Conservation (phyloP, 768 basidiomycete genomes). For the Rhodotorula kratochvilovae region DNA sequence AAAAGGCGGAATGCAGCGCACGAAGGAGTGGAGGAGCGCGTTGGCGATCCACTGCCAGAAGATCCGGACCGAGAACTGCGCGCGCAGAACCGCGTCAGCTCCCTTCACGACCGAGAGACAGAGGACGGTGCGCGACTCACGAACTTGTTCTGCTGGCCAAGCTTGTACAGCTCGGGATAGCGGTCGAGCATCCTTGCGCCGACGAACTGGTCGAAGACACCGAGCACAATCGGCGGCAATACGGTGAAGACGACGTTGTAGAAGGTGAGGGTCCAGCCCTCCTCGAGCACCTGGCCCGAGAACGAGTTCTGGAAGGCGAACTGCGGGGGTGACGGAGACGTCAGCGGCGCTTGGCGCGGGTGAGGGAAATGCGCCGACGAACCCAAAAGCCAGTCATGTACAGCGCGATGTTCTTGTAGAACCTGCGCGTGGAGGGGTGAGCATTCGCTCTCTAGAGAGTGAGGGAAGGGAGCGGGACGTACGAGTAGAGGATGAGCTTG, state of each 20-base stretch:
- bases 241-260: constrained; percentile 86
- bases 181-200: constrained; percentile 92
- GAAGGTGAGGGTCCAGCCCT: constrained; percentile 96
- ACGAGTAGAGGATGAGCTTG: constrained; percentile 89
- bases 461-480: background rate
- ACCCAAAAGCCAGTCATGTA: constrained; percentile 99
- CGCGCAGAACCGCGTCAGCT: background rate
- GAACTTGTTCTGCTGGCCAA: constrained; percentile 91
- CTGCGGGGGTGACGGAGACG: constrained; percentile 49
- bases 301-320: constrained; percentile 99
- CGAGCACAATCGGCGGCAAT: constrained; percentile 92
- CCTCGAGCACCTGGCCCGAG: constrained; percentile 96
- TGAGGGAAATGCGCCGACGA: too few relatives aligned
- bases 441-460: background rate
- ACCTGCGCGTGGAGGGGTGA: background rate
- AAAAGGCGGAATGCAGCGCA: constrained; percentile 48
- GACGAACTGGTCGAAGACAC: constrained; percentile 97
- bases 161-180: constrained; percentile 90
- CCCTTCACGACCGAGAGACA: background rate
- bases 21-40: constrained; percentile 82
- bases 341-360: too few relatives aligned
- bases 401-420: constrained; percentile 97
- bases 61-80: constrained; percentile 68
- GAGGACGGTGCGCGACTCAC: constrained; percentile 44
- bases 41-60: constrained; percentile 92